Conservation (phyloP, 2,329 filamentous ascomycete species). For the Fusarium algeriense region DNA sequence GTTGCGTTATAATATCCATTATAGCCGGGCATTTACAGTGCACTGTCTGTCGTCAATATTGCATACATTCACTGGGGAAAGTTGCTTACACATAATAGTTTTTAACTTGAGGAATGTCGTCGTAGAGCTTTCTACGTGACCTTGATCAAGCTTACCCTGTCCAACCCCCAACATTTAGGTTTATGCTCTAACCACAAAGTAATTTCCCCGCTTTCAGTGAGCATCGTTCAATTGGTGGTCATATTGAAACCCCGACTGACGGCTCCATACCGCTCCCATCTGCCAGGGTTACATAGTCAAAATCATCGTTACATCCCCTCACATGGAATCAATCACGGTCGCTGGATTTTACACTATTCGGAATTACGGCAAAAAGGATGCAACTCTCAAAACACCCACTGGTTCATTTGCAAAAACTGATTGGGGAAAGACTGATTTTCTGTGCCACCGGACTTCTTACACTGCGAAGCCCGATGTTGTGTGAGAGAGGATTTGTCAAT, state of each 20-base stretch:
- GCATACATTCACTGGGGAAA: not conserved
- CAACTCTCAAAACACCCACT: not conserved
- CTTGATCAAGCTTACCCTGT: too few relatives aligned
- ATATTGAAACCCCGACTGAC: not conserved
- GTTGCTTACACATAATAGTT: too few relatives aligned
- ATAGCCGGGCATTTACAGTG: not conserved
- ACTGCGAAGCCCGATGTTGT: not conserved
- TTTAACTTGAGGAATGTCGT: too few relatives aligned
- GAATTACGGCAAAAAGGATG: not conserved
- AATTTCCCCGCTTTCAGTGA: not conserved
- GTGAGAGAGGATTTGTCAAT: not conserved
- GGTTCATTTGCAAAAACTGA: not conserved
- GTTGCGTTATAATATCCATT: not conserved
- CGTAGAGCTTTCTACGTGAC: too few relatives aligned
- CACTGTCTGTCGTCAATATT: not conserved
- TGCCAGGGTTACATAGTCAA: conserved; percentile 2
- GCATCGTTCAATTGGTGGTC: not conserved
- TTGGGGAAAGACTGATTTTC: not conserved
- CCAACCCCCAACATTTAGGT: not conserved
- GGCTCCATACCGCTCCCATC: not conserved
- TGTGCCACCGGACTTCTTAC: conserved; percentile 2
- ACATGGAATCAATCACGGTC: not conserved
- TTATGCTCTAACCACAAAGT: not conserved
- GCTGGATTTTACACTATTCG: not conserved
- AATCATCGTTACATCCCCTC: not conserved